Evolutionary conservation across 306 rosid genomes (phyloP), one percentile per base, ranked within the genome.

Genomic region (Rosa chinensis): DNA sequence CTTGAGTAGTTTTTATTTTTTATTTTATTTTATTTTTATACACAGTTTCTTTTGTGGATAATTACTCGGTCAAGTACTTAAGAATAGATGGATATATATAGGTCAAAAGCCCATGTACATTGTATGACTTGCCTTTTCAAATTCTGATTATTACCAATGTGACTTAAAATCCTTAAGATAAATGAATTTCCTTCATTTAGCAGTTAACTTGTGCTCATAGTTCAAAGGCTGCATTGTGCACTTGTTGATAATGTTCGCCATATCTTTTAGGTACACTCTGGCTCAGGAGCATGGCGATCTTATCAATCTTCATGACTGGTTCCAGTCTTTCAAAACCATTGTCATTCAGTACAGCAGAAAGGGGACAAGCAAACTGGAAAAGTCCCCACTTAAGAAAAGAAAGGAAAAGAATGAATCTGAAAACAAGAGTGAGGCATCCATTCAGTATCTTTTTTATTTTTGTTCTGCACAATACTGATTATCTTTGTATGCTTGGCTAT

Each of bases 241-340:
- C 66, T 63, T 40, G 37, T 78, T 53, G 28, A 32, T 32, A 32
- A 75, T 58, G 69, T 73, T 82, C 55, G 32, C 62, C 32, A 43
- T 50, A 63, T 81, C 44, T 32, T n/a, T 53, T 84, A 94, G 99
- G 97, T 91, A 89, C 79, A 84, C 81, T 55, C 81, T 94, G 81
- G 90, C 97, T 68, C 97, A 92, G 80, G 99, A 94, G 84, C 97
- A 92, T 44, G 97, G 97, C 35, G 99, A 94, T 94, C 94, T 94
- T 66, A 91, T 94, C 89, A 94, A 92, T 86, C 95, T 94, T 82
- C 95, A 92, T 67, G 97, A 94, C 77, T 94, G 97, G 99, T 91
- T 86, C 85, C 95, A 92, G 64, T 88, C 95, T 80, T 94, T 94
- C 82, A 89, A 86, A 85, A 77, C 92, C 62, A 82, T 89, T 80